Percentiles rank a stretch among this genome's conserved stretches.
Conservation (phyloP, 805 yeast genomes). For the Wickerhamiella spandovensis region DNA sequence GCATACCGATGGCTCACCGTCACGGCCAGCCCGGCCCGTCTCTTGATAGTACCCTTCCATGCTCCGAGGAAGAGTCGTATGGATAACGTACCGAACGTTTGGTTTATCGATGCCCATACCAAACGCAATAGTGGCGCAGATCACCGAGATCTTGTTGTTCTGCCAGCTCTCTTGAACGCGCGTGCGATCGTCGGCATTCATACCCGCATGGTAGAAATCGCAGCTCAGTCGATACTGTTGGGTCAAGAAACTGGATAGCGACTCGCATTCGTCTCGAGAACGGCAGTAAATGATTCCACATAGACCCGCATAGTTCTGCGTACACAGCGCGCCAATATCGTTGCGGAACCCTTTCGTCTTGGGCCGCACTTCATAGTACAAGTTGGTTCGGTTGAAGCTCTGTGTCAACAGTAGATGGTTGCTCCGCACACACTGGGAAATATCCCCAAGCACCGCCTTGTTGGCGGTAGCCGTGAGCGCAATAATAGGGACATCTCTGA, state of each 20-base stretch:
- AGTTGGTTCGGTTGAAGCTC: constrained; percentile 81
- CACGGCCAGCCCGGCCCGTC: constrained; percentile 97
- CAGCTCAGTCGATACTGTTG: constrained; percentile 43
- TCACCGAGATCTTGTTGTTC: constrained; percentile 49
- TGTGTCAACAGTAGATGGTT: constrained; percentile 54
- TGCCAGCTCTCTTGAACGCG: constrained; percentile 79
- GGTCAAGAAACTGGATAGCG: constrained; percentile 47
- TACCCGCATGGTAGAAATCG: constrained; percentile 88
- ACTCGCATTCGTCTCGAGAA: constrained; percentile 80
- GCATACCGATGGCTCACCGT: constrained; percentile 73
- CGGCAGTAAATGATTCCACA: constrained; percentile 92
- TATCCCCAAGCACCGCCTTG: constrained; percentile 75
- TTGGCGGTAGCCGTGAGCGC: constrained; percentile 97
- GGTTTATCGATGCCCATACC: constrained; percentile 99
- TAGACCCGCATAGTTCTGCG: constrained; percentile 34
- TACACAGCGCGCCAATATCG: constrained; percentile 12
- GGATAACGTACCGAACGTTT: constrained; percentile 85
- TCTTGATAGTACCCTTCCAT: constrained; percentile 96
- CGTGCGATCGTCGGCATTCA: constrained; percentile 62
- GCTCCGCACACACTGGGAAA: constrained; percentile 62
- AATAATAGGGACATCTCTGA: constrained; percentile 78
- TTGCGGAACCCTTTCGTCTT: constrained; percentile 8
- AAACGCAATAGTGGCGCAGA: constrained; percentile 95
- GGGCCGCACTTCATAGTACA: constrained; percentile 61
- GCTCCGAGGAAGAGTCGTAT: constrained; percentile 75